Evolutionary conservation across 495 filamentous ascomycete genomes (phyloP).

Genomic region (Elasticomyces elasticus): DNA sequence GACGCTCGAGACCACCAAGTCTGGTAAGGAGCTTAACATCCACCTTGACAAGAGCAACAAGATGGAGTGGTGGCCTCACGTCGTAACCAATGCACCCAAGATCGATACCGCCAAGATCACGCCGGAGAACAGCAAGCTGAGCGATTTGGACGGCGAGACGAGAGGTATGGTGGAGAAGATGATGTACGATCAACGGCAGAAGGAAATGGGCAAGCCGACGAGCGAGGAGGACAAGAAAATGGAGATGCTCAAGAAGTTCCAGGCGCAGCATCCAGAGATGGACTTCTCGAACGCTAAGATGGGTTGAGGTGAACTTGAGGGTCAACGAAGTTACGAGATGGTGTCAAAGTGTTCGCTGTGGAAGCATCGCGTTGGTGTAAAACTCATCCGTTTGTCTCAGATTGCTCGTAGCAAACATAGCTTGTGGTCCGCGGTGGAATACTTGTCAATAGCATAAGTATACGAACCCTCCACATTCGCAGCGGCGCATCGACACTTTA

Average conservation of each 20-base stretch:
- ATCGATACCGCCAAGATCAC: slow-evolving; percentile 93
- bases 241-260: slow-evolving; percentile 87
- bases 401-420: too few species aligned
- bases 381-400: too few species aligned
- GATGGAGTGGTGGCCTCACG: slow-evolving; percentile 96
- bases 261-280: slow-evolving; percentile 78
- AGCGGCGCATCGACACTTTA: too few species aligned
- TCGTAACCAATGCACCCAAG: slow-evolving; percentile 69
- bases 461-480: too few species aligned
- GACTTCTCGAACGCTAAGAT: slow-evolving; percentile 75
- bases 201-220: slow-evolving; percentile 78
- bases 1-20: slow-evolving; percentile 66
- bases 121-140: slow-evolving; percentile 80
- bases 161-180: slow-evolving; percentile 99
- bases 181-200: slow-evolving; percentile 98
- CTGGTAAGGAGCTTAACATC: slow-evolving; percentile 67
- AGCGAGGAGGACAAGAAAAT: slow-evolving; percentile 89
- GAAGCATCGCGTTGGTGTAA: too few species aligned
- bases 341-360: too few species aligned
- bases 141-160: slow-evolving; percentile 92
- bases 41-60: slow-evolving; percentile 97
- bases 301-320: slow-evolving; percentile 30
- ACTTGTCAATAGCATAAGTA: too few species aligned
- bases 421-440: too few species aligned
- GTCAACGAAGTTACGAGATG: not conserved